Evolutionary conservation across 768 basidiomycete genomes (phyloP).

Genomic region (Suillus decipiens): DNA sequence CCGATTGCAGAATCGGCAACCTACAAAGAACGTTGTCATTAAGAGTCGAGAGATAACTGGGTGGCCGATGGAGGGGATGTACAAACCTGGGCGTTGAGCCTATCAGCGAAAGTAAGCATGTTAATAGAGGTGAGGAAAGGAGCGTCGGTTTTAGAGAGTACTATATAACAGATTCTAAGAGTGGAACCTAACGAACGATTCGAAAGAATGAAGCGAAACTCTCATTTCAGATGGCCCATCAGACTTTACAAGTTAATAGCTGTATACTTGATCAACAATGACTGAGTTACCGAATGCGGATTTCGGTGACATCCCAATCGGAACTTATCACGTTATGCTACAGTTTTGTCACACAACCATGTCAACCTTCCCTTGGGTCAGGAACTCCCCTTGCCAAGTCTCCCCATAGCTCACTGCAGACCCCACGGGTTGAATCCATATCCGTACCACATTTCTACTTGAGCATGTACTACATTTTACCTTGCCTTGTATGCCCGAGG

Average conservation of each 20-base stretch:
- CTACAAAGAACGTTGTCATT: slow-evolving; percentile 17
- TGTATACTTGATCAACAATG: background rate
- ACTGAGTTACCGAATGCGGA: background rate
- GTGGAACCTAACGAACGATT: slow-evolving; percentile 2
- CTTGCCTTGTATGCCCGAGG: background rate
- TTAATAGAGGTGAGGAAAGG: slow-evolving; percentile 17
- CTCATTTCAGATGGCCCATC: background rate
- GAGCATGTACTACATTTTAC: background rate
- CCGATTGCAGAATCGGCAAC: slow-evolving; percentile 49
- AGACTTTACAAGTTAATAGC: background rate
- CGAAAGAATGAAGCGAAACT: background rate
- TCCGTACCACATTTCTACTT: background rate
- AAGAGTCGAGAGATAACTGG: background rate
- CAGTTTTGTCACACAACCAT: background rate
- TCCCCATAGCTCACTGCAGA: background rate
- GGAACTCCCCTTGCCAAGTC: background rate
- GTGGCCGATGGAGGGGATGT: background rate
- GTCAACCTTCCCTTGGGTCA: too few species aligned
- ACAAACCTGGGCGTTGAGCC: slow-evolving; percentile 43
- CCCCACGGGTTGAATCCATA: background rate
- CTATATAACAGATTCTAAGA: slow-evolving; percentile 23
- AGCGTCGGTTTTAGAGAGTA: slow-evolving; percentile 16
- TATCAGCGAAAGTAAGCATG: slow-evolving; percentile 43
- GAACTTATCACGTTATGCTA: background rate
- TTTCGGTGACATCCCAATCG: background rate